Evolutionary conservation across 148 eudicot species (phyloP), one percentile per base, ranked within the genome.

Genomic region (Dysphania ambrosioides): DNA sequence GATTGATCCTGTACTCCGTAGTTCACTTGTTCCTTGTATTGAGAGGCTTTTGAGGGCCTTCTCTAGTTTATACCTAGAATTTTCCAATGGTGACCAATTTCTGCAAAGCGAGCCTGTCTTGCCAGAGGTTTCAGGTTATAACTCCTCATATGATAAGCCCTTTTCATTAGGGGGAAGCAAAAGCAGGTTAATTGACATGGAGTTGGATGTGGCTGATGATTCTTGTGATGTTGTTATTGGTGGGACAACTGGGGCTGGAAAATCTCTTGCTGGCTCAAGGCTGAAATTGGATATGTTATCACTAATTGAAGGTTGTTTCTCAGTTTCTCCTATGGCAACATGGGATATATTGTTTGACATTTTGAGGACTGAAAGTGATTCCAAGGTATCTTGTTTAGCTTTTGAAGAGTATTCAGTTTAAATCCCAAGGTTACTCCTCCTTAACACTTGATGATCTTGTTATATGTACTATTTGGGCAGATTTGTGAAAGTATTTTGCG

Each of bases 321-420:
- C 88, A 53, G 88, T 92, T 82, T 80, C 84, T 66, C 99, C 99
- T 24, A 71, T 69, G 67, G 82, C 77, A 72, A 86, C 96, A 68
- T 95, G 99, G 97, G 92, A 95, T 70, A 83, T 81, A 49, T 84
- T 95, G 79, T 92, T 90, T 68, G 82, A 86, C 67, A 80, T 92
- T 70, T 63, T 87, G 78, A 82, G 66, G 47, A 82, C 80, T 82
- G 99, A 95, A 86, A 80, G 75, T 78, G 84, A 85, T 75, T 83
- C 82, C 47, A 85, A 81, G 85, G 96, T 95, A 86, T 30, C 72
- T 38, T 66, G 32, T 27, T 41, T n/a, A n/a, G n/a, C n/a, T 34
- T 60, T 3, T 64, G 18, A 32, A 36, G 16, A 68, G 51, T 34
- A 30, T 60, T 27, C 18, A 30, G 29, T 32, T 16, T 34, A 47